These are phyloP conservation scores for Rhododendron griersonianum DNA, from an alignment of 148 eudicot genomes.

Conservation along the genomic window DNA sequence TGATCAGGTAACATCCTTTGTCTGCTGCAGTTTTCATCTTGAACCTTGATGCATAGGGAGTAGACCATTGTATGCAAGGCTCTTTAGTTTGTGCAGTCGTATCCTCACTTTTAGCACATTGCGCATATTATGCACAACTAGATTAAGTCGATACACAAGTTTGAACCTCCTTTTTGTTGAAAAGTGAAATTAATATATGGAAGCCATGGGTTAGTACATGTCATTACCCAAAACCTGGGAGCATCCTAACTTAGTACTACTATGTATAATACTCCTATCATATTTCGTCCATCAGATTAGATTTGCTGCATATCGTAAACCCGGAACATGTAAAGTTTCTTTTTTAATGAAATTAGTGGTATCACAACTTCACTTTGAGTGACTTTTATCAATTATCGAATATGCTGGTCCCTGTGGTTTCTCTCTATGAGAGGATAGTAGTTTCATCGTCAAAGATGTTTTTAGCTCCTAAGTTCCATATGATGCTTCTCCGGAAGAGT, in stretches of 20 bases:
- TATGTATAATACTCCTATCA: neutral
- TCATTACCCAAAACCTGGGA: neutral
- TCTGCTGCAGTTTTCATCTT: neutral
- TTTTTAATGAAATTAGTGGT: neutral
- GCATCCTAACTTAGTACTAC: neutral
- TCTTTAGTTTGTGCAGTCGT: neutral
- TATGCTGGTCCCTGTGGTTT: neutral
- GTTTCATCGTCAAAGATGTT: neutral
- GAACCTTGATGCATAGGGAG: neutral
- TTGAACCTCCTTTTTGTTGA: neutral
- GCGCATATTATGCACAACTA: neutral
- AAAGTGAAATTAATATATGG: neutral
- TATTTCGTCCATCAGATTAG: neutral
- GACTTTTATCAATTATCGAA: neutral
- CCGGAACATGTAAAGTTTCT: neutral
- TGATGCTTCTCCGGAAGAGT: neutral
- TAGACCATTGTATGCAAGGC: neutral
- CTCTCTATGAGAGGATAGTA: neutral
- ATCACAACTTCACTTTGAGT: neutral
- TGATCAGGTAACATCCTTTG: constrained; percentile 59
- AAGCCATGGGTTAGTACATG: neutral
- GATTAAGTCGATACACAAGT: neutral
- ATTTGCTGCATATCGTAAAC: neutral
- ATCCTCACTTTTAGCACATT: neutral
- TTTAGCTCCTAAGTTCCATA: neutral